Evolutionary conservation across 208 protist genomes (phyloP), one percentile per base, ranked within the genome.

Genomic region (Histomonas meleagridis): DNA sequence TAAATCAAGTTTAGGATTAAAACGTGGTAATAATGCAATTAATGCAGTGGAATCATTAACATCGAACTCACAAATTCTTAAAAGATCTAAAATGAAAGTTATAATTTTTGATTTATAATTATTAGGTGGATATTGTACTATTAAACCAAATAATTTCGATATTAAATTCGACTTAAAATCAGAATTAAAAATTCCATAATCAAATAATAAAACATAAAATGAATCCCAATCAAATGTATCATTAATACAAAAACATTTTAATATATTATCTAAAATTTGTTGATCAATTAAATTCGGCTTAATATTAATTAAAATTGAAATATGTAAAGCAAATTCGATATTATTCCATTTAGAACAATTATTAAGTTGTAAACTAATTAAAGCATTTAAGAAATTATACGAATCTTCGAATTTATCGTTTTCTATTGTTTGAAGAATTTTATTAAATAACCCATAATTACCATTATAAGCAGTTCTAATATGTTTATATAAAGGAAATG

Each of bases 231-330:
- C 60, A 65, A 65, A 65, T n/a, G 7, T 65, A n/a, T 65, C 60
- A n/a, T 69, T n/a, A 65, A 65, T 10, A n/a, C 21, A n/a, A 5
- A 65, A 65, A 28, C 60, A 65, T 10, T 65, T 12, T n/a, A 28
- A n/a, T 32, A 65, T n/a, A n/a, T 65, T 65, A 5, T 65, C 60
- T 7, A 65, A 65, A n/a, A 5, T 65, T n/a, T 3, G 7, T n/a
- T 10, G 16, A 28, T 65, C 60, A 65, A 65, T n/a, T 5, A 28
- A 10, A 5, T 10, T 32, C 7, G 60, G 60, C 23, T 10, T 26
- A n/a, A 65, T 65, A 65, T 65, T 65, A 65, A 65, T 65, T 65
- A 65, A 65, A n/a, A 26, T 65, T 12, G 60, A 65, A 65, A 65
- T 65, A 65, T 65, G 60, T 32, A 65, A 26, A 28, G 60, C 60